These are phyloP conservation scores for Saccharomycopsis babjevae DNA, from an alignment of 805 yeast genomes.

Conservation along the genomic window DNA sequence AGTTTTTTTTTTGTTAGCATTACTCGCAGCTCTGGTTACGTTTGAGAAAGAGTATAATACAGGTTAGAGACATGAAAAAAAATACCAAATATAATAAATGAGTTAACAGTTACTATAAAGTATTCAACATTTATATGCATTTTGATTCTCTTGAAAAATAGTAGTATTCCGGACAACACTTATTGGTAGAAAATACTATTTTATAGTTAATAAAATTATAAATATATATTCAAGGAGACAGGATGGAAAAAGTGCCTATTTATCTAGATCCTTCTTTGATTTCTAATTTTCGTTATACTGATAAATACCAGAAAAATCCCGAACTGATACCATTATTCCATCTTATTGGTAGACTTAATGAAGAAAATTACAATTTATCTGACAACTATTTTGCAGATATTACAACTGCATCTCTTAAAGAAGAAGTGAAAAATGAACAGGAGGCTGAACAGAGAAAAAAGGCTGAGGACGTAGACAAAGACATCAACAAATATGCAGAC, in stretches of 20 bases:
- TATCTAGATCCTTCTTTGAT: constrained; percentile 15
- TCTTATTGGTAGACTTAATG: constrained; percentile 9
- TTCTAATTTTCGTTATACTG: constrained; percentile 10
- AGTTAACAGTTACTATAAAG: background rate
- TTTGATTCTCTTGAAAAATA: background rate
- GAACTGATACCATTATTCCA: constrained; percentile 4
- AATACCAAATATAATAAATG: no score
- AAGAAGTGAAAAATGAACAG: constrained; percentile 10
- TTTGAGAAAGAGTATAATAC: no score
- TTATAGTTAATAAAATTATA: background rate
- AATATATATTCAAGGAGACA: background rate
- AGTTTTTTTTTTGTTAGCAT: background rate
- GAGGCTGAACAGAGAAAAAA: background rate
- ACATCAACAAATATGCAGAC: background rate
- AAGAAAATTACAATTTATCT: constrained; percentile 3
- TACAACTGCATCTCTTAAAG: constrained; percentile 8
- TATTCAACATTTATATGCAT: background rate
- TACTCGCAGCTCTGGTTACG: background rate
- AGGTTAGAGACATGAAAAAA: no score
- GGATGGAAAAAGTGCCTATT: constrained; percentile 7
- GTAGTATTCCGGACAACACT: background rate
- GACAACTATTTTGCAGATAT: background rate
- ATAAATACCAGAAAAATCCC: constrained; percentile 11
- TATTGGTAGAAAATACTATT: background rate
- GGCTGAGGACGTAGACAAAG: background rate